A percentile compares a stretch with the other conserved stretches of the same genome.
These are phyloP conservation scores for Tolypocladium ovalisporum DNA, from an alignment of 2,329 filamentous ascomycete genomes.

Conservation along the genomic window DNA sequence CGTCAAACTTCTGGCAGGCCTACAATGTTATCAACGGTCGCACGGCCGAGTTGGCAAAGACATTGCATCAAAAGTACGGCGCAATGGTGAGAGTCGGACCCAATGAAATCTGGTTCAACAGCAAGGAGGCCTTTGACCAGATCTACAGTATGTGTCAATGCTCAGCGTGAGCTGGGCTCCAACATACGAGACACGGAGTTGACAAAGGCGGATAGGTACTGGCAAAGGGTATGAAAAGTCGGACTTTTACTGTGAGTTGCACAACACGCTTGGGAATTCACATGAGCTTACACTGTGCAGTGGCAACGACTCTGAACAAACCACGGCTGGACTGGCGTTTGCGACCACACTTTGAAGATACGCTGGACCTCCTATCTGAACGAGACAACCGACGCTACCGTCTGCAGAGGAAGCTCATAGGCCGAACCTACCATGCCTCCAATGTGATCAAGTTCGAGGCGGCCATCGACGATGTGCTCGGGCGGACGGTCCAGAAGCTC, in stretches of 20 bases:
- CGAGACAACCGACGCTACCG: constrained; percentile 34
- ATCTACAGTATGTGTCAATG: constrained; percentile 31
- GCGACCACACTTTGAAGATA: constrained; percentile 26
- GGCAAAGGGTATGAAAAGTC: constrained; percentile 39
- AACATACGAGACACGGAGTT: neutral
- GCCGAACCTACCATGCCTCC: constrained; percentile 32
- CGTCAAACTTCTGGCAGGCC: constrained; percentile 38
- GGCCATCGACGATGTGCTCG: constrained; percentile 29
- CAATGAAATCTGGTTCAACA: constrained; percentile 42
- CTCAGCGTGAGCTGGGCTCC: neutral
- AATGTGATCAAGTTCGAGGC: constrained; percentile 30
- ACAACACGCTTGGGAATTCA: neutral
- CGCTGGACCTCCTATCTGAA: constrained; percentile 40
- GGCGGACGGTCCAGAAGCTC: constrained; percentile 22
- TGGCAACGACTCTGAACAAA: constrained; percentile 33
- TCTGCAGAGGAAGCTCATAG: constrained; percentile 36
- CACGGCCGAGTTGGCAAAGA: constrained; percentile 27
- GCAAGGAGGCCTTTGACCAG: constrained; percentile 31
- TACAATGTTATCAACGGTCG: constrained; percentile 32
- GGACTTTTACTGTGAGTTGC: constrained; percentile 36
- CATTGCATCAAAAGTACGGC: constrained; percentile 35
- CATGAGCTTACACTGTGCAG: constrained; percentile 13
- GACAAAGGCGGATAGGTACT: constrained; percentile 21
- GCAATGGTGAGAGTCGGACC: constrained; percentile 41
- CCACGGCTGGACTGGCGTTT: constrained; percentile 29